Evolutionary conservation across 768 basidiomycete species (phyloP).

Genomic region (Pleurotus platypus): DNA sequence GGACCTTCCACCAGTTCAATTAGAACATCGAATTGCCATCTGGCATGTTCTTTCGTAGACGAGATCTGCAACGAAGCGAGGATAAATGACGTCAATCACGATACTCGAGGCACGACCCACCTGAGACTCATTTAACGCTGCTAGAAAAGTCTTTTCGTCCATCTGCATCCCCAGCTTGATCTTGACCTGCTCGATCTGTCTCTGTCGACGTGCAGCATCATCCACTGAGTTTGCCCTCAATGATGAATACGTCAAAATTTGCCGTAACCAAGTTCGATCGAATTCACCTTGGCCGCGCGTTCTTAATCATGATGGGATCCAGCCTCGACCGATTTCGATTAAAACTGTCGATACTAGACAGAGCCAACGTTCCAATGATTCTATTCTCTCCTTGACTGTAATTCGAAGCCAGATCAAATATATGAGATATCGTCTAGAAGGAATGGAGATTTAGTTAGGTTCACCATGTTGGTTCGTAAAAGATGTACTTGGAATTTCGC

Average conservation of each 20-base stretch:
- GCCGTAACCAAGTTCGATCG: not conserved
- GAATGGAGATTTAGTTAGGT: no score
- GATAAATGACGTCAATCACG: not conserved
- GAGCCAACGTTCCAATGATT: slow-evolving; percentile 78
- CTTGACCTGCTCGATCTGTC: slow-evolving; percentile 87
- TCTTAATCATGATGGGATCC: slow-evolving; percentile 53
- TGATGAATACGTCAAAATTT: not conserved
- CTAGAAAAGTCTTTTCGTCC: slow-evolving; percentile 92
- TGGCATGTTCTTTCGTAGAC: slow-evolving; percentile 81
- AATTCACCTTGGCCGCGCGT: slow-evolving; percentile 59
- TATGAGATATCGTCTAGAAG: slow-evolving; percentile 69
- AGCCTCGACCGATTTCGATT: slow-evolving; percentile 82
- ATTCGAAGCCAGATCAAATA: slow-evolving; percentile 82
- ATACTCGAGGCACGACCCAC: slow-evolving; percentile 33
- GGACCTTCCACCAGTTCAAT: slow-evolving; percentile 92
- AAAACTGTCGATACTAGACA: slow-evolving; percentile 89
- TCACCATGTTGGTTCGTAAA: no score
- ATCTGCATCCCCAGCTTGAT: slow-evolving; percentile 90
- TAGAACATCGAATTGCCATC: slow-evolving; percentile 90
- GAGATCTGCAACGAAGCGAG: slow-evolving; percentile 58
- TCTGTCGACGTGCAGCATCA: slow-evolving; percentile 82
- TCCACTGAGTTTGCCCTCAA: slow-evolving; percentile 75
- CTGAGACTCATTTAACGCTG: slow-evolving; percentile 81
- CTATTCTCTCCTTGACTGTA: slow-evolving; percentile 75
- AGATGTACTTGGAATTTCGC: slow-evolving; percentile 78